Percentiles rank a stretch among this genome's conserved stretches.
phyloP scores from a whole-genome alignment of 345 rosid species.

The Murraya paniculata region DNA sequence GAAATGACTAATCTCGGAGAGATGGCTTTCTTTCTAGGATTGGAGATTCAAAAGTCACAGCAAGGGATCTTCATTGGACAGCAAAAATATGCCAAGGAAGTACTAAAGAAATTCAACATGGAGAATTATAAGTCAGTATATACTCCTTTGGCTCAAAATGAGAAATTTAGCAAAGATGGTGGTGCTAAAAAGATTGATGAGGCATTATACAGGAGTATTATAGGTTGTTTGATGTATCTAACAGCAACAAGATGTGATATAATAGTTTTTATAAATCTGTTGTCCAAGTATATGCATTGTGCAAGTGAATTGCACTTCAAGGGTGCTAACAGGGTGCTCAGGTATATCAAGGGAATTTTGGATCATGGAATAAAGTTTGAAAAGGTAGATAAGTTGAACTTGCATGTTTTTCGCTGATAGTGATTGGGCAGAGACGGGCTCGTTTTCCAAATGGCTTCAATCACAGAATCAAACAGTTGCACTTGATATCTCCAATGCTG shows the following conservation, averaged over 20 bases:
- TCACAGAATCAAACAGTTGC: not conserved
- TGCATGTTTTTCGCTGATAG: no score
- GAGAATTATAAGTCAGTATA: not conserved
- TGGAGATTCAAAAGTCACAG: no score
- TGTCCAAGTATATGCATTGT: not conserved
- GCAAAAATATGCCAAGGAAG: no score
- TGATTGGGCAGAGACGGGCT: not conserved
- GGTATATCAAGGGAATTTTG: not conserved
- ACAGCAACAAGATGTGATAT: not conserved
- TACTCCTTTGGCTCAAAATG: not conserved
- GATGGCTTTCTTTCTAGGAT: no score
- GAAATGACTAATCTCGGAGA: no score
- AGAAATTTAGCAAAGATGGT: not conserved
- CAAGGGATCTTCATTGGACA: no score
- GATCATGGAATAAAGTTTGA: not conserved
- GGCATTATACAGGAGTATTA: not conserved
- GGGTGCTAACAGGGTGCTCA: not conserved
- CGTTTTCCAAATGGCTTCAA: not conserved
- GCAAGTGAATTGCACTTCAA: not conserved
- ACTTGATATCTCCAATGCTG: not conserved
- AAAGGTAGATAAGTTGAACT: not conserved
- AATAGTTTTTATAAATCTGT: not conserved
- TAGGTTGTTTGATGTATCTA: not conserved
- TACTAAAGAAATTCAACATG: not conserved
- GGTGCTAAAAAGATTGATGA: not conserved